These are phyloP conservation scores for Cercospora sesami DNA, from an alignment of 2,329 filamentous ascomycete species.

Conservation along the genomic window DNA sequence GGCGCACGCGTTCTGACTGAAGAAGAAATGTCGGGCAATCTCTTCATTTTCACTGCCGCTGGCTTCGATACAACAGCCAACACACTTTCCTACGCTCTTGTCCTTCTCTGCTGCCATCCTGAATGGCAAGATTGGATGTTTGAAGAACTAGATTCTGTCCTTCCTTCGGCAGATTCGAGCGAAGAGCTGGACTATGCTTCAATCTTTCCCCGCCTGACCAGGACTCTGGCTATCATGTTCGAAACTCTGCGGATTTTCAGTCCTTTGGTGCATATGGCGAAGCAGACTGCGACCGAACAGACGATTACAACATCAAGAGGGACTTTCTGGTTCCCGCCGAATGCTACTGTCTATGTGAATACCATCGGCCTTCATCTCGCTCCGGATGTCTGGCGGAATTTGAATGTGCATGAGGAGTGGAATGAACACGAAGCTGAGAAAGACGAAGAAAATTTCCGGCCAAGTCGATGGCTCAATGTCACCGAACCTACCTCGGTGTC, in stretches of 20 bases:
- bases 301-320: slow-evolving; percentile 34
- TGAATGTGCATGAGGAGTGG: slow-evolving; percentile 24
- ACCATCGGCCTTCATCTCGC: slow-evolving; percentile 36
- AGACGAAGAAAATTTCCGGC: slow-evolving; percentile 43
- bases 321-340: slow-evolving; percentile 38
- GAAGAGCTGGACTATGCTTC: slow-evolving; percentile 44
- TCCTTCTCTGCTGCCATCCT: slow-evolving; percentile 49
- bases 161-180: slow-evolving; percentile 31
- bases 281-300: slow-evolving; percentile 37
- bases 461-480: slow-evolving; percentile 44
- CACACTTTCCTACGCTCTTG: slow-evolving; percentile 52
- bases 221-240: slow-evolving; percentile 54
- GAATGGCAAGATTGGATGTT: slow-evolving; percentile 55
- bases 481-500: slow-evolving; percentile 12
- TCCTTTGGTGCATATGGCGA: slow-evolving; percentile 42
- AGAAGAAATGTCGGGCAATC: slow-evolving; percentile 47
- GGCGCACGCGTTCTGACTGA: slow-evolving; percentile 36
- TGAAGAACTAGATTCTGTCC: slow-evolving; percentile 50
- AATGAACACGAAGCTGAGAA: neutral
- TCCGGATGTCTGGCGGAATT: slow-evolving; percentile 27
- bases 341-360: slow-evolving; percentile 43
- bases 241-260: slow-evolving; percentile 49
- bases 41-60: slow-evolving; percentile 51
- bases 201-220: slow-evolving; percentile 47
- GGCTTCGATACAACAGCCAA: slow-evolving; percentile 55